Evolutionary conservation across 1,284 basidiomycete species (phyloP).

Genomic region (Cryptococcus sp.): DNA sequence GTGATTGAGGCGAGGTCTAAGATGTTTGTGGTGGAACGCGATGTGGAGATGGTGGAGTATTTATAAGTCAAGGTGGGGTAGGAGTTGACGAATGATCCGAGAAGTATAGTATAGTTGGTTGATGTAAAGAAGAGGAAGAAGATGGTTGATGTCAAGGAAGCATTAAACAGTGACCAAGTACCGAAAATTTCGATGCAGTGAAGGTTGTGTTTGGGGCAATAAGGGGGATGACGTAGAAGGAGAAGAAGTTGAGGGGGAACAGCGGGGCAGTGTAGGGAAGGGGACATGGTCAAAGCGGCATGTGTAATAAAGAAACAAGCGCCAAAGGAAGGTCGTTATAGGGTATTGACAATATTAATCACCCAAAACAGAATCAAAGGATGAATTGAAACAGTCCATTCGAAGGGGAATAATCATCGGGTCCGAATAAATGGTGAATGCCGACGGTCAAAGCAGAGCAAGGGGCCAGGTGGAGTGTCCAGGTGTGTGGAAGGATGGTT

Average conservation of each 20-base stretch:
- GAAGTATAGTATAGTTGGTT: too few relatives aligned
- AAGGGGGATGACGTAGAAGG: background rate
- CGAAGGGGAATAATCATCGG: background rate
- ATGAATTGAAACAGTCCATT: background rate
- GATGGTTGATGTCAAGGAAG: background rate
- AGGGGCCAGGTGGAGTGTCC: slow-evolving; percentile 2
- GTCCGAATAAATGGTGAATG: background rate
- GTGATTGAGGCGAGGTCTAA: too few relatives aligned
- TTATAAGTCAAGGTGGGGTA: too few relatives aligned
- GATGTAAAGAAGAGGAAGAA: background rate
- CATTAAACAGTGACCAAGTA: background rate
- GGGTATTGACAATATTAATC: too few relatives aligned
- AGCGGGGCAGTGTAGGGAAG: background rate
- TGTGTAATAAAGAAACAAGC: background rate
- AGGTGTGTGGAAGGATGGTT: slow-evolving; percentile 1
- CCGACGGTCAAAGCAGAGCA: background rate
- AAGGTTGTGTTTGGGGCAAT: background rate
- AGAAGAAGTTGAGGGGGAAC: background rate
- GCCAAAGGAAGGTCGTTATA: background rate
- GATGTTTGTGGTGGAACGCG: background rate
- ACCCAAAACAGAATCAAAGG: too few relatives aligned
- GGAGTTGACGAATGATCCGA: too few relatives aligned
- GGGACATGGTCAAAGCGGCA: background rate
- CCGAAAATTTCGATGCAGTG: background rate
- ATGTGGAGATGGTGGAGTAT: too few relatives aligned